A percentile compares a stretch with the other conserved stretches of the same genome.
These are phyloP conservation scores for Papiliotrema fonsecae DNA, from an alignment of 1,284 basidiomycete species.

Conservation along the genomic window DNA sequence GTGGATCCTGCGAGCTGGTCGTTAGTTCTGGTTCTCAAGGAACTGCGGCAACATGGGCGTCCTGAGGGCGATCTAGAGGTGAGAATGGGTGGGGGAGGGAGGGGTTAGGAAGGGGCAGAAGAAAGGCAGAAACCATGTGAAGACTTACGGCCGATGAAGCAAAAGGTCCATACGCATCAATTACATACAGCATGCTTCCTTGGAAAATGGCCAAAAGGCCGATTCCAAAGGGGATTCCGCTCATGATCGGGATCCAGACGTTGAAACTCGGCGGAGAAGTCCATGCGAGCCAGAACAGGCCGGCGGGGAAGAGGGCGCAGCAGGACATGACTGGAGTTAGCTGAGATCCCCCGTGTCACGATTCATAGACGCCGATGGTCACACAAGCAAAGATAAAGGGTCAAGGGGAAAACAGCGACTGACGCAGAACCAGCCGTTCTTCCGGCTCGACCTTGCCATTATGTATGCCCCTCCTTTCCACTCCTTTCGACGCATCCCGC, in stretches of 20 bases:
- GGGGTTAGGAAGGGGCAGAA: not conserved
- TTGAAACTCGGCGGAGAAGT: conserved; percentile 17
- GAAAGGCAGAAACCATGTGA: not conserved
- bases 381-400: conserved; percentile 1
- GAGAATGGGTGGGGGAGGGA: not conserved
- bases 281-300: conserved; percentile 31
- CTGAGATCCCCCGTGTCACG: not conserved
- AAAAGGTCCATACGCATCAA: conserved; percentile 28
- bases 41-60: too few species aligned
- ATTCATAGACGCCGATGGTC: not conserved
- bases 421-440: conserved; percentile 24
- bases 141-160: conserved; percentile 27
- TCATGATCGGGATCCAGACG: conserved; percentile 25
- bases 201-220: conserved; percentile 26
- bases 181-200: conserved; percentile 23
- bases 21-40: not conserved
- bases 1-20: conserved; percentile 21
- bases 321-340: conserved; percentile 16
- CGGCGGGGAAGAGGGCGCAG: conserved; percentile 16
- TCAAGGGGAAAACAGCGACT: conserved; percentile 3
- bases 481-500: conserved; percentile 16
- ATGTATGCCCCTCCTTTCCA: conserved; percentile 16
- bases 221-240: conserved; percentile 23
- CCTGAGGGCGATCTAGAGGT: too few species aligned
- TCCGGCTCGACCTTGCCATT: conserved; percentile 25